A percentile compares a stretch with the other conserved stretches of the same genome.
Evolutionary conservation across 805 yeast genomes (phyloP).

Genomic region (Cyberlindnera bimundalis): DNA sequence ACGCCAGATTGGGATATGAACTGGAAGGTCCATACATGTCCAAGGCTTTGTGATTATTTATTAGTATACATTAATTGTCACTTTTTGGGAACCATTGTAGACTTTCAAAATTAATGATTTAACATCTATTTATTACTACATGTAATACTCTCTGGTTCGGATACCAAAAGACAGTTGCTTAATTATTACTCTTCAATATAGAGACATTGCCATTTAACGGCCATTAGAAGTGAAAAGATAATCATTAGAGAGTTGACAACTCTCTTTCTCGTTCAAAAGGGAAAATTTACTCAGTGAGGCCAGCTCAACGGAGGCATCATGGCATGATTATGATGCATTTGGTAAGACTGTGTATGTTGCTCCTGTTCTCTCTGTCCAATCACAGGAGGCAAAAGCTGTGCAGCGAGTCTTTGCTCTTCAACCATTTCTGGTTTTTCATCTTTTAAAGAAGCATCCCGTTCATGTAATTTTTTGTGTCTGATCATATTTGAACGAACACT

Average conservation of each 20-base stretch:
- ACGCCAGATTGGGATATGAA: constrained; percentile 85
- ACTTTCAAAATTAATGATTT: too few relatives aligned
- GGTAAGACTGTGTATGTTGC: background rate
- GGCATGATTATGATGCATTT: background rate
- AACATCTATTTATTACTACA: too few relatives aligned
- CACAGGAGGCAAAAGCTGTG: background rate
- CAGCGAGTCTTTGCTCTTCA: constrained; percentile 1
- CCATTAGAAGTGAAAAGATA: background rate
- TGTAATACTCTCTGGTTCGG: too few relatives aligned
- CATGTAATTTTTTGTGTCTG: constrained; percentile 71
- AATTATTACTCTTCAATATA: background rate
- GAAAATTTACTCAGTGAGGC: constrained; percentile 1
- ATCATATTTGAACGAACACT: constrained; percentile 79
- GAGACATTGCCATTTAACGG: background rate
- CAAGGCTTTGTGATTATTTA: constrained; percentile 36
- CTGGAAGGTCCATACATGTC: constrained; percentile 98
- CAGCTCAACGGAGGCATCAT: constrained; percentile 7
- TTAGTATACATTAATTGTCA: too few relatives aligned
- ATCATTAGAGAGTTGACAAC: background rate
- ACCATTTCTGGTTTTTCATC: background rate
- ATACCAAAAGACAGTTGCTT: background rate
- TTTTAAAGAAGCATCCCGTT: constrained; percentile 24
- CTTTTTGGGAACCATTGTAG: too few relatives aligned
- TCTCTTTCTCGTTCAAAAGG: background rate
- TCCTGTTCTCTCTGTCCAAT: background rate